A percentile compares a stretch with the other conserved stretches of the same genome.
These are phyloP conservation scores for Clarireedia sp. DNA, from an alignment of 2,329 filamentous ascomycete genomes.

Conservation along the genomic window DNA sequence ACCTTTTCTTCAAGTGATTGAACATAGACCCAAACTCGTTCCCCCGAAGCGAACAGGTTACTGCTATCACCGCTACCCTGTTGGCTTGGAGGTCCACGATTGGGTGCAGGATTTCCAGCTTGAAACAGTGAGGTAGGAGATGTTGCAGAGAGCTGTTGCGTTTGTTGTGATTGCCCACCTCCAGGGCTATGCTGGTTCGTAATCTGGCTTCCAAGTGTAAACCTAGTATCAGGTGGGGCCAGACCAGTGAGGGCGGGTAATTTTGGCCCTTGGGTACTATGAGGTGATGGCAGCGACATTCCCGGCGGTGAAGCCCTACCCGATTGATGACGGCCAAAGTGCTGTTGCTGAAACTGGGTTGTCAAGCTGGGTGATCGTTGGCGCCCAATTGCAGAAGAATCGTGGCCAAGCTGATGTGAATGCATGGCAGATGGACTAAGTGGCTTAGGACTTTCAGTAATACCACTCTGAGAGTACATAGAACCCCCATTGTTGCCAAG, in stretches of 20 bases:
- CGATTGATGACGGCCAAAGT: constrained; percentile 49
- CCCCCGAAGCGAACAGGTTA: constrained; percentile 57
- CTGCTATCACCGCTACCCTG: constrained; percentile 44
- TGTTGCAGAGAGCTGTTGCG: constrained; percentile 19
- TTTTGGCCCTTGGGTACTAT: constrained; percentile 25
- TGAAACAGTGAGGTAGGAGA: constrained; percentile 28
- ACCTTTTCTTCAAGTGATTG: constrained; percentile 58
- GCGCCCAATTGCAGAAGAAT: constrained; percentile 42
- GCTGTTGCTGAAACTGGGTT: constrained; percentile 57
- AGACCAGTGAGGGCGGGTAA: constrained; percentile 27
- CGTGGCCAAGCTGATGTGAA: constrained; percentile 43
- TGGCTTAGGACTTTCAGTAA: constrained; percentile 84
- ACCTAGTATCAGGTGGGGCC: constrained; percentile 29
- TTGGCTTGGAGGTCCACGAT: constrained; percentile 15
- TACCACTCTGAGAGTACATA: constrained; percentile 61
- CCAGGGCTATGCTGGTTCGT: constrained; percentile 19
- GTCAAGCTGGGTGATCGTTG: constrained; percentile 60
- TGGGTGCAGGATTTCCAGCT: constrained; percentile 39
- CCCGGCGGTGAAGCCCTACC: constrained; percentile 42
- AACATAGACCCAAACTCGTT: constrained; percentile 64
- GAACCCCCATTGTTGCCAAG: constrained; percentile 35
- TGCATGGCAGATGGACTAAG: constrained; percentile 54
- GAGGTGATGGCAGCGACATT: constrained; percentile 27
- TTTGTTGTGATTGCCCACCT: constrained; percentile 18
- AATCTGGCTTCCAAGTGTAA: constrained; percentile 25